Evolutionary conservation across 1,284 basidiomycete genomes (phyloP).

Genomic region (Testicularia cyperi): DNA sequence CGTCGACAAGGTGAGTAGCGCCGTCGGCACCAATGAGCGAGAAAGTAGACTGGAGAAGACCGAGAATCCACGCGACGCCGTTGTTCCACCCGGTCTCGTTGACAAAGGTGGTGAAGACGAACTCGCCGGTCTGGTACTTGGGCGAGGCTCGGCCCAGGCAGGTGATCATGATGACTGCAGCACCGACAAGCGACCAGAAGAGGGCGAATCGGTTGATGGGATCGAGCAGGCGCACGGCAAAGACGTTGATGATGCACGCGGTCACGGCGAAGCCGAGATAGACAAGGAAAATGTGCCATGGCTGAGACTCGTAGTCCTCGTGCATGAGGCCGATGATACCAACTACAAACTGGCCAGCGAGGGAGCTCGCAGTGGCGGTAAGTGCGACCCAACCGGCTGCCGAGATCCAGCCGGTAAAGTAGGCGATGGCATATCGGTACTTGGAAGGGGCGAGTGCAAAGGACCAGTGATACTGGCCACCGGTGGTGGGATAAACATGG

Average conservation of each 20-base stretch:
- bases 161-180: constrained; percentile 61
- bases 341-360: constrained; percentile 57
- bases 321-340: constrained; percentile 61
- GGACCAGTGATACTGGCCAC: constrained; percentile 62
- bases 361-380: constrained; percentile 51
- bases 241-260: constrained; percentile 48
- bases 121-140: constrained; percentile 60
- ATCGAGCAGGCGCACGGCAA: constrained; percentile 40
- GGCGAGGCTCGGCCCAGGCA: constrained; percentile 58
- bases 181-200: constrained; percentile 60
- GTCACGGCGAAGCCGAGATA: constrained; percentile 43
- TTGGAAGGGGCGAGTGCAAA: constrained; percentile 54
- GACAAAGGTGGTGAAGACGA: constrained; percentile 62
- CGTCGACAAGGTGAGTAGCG: constrained; percentile 65
- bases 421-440: constrained; percentile 48
- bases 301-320: constrained; percentile 48
- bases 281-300: constrained; percentile 50
- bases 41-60: constrained; percentile 62
- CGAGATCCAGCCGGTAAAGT: constrained; percentile 47
- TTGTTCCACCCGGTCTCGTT: constrained; percentile 64
- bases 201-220: constrained; percentile 25
- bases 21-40: constrained; percentile 58
- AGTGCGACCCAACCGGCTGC: constrained; percentile 61
- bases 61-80: constrained; percentile 63
- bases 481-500: constrained; percentile 46